These are phyloP conservation scores for Pestalotiopsis sp. DNA, from an alignment of 2,329 filamentous ascomycete genomes.

Conservation along the genomic window DNA sequence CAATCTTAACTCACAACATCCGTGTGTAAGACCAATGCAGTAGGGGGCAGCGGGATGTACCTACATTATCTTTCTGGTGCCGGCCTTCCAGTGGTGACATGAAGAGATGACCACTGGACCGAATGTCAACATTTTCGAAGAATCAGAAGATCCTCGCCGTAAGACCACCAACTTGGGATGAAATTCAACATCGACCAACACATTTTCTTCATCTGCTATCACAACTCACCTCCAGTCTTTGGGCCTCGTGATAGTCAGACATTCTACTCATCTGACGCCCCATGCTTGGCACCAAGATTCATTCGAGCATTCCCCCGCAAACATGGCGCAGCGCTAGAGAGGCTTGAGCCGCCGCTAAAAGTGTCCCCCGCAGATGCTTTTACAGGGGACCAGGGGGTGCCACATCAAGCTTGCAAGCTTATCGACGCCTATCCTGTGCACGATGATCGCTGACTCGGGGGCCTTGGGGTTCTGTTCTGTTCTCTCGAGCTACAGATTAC, in stretches of 20 bases:
- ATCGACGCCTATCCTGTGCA: neutral
- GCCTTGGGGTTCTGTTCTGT: neutral
- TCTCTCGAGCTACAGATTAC: neutral
- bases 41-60: neutral
- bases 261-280: constrained; percentile 1
- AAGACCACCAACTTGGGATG: neutral
- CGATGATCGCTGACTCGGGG: neutral
- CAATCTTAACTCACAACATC: neutral
- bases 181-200: neutral
- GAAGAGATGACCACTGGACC: neutral
- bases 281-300: neutral
- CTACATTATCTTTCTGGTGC: neutral
- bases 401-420: constrained; percentile 6
- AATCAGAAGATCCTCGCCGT: neutral
- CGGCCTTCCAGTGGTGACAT: neutral
- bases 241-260: constrained; percentile 1
- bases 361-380: neutral
- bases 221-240: neutral
- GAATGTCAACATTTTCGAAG: neutral
- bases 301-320: constrained; percentile 1
- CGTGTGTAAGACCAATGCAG: neutral
- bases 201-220: neutral
- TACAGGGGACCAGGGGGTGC: neutral
- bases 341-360: constrained; percentile 5
- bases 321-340: constrained; percentile 1